Conservation (phyloP, 345 rosid species). For the Lenwebbia sp. region DNA sequence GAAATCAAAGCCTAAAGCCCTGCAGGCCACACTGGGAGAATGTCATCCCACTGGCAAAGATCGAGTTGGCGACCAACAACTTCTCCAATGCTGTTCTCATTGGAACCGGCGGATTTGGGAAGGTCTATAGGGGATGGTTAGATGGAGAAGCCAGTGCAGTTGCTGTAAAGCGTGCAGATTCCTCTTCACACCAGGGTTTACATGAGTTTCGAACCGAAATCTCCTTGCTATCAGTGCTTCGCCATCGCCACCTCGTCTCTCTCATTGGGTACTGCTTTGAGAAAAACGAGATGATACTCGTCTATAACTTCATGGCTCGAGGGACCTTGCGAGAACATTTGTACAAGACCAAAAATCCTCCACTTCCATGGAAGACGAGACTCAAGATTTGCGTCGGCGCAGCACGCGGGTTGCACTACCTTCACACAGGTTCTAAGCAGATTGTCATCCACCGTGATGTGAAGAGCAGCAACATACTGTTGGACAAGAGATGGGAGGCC, state of each 20-base stretch:
- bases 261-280: constrained; percentile 28
- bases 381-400: constrained; percentile 30
- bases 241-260: constrained; percentile 25
- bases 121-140: constrained; percentile 21
- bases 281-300: constrained; percentile 27
- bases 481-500: constrained; percentile 8
- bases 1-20: neutral
- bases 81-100: constrained; percentile 13
- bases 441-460: constrained; percentile 16
- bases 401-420: constrained; percentile 26
- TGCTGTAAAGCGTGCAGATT: constrained; percentile 28
- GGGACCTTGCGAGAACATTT: constrained; percentile 19
- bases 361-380: constrained; percentile 25
- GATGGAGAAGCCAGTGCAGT: constrained; percentile 10
- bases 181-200: constrained; percentile 22
- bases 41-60: constrained; percentile 18
- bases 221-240: constrained; percentile 26
- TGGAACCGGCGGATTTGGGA: constrained; percentile 28
- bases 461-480: constrained; percentile 9
- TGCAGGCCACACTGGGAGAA: neutral
- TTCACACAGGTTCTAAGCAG: constrained; percentile 9
- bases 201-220: constrained; percentile 32
- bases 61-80: constrained; percentile 10
- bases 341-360: constrained; percentile 1
- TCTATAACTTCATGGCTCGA: constrained; percentile 19